Base-by-base conservation (phyloP, 495 filamentous ascomycete species). In the Penicillium egyptiacum region DNA sequence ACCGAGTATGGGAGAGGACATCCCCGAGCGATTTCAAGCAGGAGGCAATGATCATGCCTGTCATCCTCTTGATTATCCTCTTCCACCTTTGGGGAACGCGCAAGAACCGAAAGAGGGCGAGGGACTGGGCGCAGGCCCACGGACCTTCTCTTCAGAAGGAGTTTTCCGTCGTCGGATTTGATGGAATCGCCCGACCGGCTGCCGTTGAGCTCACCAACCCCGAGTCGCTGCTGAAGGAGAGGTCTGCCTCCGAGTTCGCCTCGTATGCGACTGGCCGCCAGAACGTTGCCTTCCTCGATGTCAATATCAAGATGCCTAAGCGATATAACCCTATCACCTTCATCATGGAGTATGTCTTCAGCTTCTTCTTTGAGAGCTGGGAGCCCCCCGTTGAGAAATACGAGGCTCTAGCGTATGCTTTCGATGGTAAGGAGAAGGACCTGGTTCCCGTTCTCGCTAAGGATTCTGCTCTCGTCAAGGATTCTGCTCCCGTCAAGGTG, bases 251-350 rank as follows among this genome's bases (percentile, higher is more conserved):
- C 58, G 90, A 96, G 70, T 98, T 86, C 73, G 74, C 83, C 50
- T 86, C 90, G 6, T 98, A 98, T 68, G 93, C 91, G n/a, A 92
- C 90, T 47, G 94, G 94, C 22, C 83, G 94, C 53, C 89, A 92
- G 74, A 98, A 98, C 65, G 82, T 96, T 53, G 92, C 94, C 16
- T 97, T 92, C 69, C 73, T 93, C 62, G 91, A 98, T 62, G 75
- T 96, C 59, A 86, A 88, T 67, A 72, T 98, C 63, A 88, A 84
- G 46, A 80, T 98, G 46, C 76, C 84, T 62, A 96, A 94, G 82
- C 86, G 93, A 51, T 95, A 90, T 76, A 98, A 96, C 78, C 95
- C 94, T 0, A 62, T 94, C 46, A 82, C 80, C 48, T 83, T 86
- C 68, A 63, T 87, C 37, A 79, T 83, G 60, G 94, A 98, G 68